Base-by-base conservation (phyloP, 768 basidiomycete species). In the Lentinus brumalis region DNA sequence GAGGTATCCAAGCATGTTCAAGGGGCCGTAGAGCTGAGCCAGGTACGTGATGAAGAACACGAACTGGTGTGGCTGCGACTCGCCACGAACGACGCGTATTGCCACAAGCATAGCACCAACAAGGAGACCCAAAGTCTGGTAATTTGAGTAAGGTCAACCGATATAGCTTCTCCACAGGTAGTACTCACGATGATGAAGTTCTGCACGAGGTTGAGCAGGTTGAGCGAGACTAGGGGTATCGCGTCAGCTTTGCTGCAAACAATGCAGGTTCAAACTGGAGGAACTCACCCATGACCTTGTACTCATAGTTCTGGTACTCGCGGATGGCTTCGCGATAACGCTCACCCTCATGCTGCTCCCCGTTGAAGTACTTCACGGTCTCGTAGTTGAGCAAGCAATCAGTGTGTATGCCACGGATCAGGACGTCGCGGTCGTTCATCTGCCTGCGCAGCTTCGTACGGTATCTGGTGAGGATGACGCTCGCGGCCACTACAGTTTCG, bases 351-450 rank as follows among this genome's bases (percentile, higher is more conserved):
- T 93, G 85, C 26, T 83, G 80, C 73, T 96, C 94, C 15, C 92
- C 89, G n/a, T 86, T 86, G 70, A 94, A 95, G 71, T 92, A 92
- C 73, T 92, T 95, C 67, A 94, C 88, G 5, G 92, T 93, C 72
- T 91, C 89, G 61, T 91, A 91, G 69, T 91, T 91, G 53, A 92
- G 81, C 31, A 93, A 74, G 66, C 86, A 86, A 67, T 94, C 92
- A 5, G 90, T 88, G 65, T 92, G 88, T 54, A 94, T 94, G 9
- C 89, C 91, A 41, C 93, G 84, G 26, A 88, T 92, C 29, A 88
- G 74, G n/a, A 88, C 73, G 75, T 94, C 91, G 57, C 85, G 83
- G 44, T 94, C 91, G 68, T 91, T 91, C 88, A 92, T 92, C 68
- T 83, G 75, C 30, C 91, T 81, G 54, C 91, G 81, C n/a, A 92